Evolutionary conservation across 352 stramenopile genomes (phyloP).

Genomic region (Poterioochromonas sp.): DNA sequence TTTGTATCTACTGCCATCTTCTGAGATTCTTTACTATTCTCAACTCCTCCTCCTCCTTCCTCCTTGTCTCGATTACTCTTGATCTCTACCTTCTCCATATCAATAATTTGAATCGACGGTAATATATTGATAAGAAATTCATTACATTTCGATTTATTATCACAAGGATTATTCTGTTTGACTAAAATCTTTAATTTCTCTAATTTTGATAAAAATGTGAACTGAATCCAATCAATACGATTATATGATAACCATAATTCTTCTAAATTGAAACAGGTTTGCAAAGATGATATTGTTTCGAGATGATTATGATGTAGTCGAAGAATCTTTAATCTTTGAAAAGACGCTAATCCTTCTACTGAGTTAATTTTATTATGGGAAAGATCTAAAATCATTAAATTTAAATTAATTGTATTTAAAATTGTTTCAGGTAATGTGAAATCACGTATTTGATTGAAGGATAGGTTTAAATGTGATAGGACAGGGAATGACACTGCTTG

Average conservation of each 20-base stretch:
- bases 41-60: neutral
- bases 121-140: neutral
- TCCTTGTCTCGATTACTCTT: neutral
- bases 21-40: neutral
- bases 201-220: neutral
- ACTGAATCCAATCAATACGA: neutral
- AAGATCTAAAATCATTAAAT: neutral
- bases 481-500: neutral
- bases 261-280: neutral
- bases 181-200: neutral
- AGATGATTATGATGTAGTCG: neutral
- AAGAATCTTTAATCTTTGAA: neutral
- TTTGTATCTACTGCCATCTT: neutral
- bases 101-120: neutral
- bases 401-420: too few species aligned
- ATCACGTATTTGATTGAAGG: constrained; percentile 8
- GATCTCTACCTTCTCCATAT: neutral
- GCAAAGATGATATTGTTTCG: neutral
- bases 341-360: neutral
- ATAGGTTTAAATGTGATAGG: neutral
- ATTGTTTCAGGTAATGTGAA: neutral
- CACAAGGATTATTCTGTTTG: constrained; percentile 16
- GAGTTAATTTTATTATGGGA: neutral
- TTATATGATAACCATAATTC: constrained; percentile 15
- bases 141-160: neutral